These are phyloP conservation scores for Paratinospora sagittata DNA, from an alignment of 164 flowering plant genomes.

Conservation along the genomic window DNA sequence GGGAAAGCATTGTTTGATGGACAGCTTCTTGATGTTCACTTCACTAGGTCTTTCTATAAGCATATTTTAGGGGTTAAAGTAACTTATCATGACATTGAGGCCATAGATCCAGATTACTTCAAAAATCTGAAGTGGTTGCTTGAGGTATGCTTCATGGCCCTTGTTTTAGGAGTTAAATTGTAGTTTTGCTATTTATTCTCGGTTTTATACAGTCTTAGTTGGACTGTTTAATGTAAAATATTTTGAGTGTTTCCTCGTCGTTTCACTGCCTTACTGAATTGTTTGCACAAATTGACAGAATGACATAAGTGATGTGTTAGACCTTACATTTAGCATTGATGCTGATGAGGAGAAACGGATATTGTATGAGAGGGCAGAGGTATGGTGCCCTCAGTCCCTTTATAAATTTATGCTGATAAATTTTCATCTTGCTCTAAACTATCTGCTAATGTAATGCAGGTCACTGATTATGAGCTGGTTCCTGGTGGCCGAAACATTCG, in stretches of 20 bases:
- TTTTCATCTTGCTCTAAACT: background rate
- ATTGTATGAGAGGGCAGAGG: slow-evolving; percentile 83
- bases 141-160: slow-evolving; percentile 47
- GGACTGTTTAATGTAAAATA: background rate
- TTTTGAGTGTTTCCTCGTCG: slow-evolving; percentile 16
- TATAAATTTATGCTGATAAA: background rate
- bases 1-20: slow-evolving; percentile 98
- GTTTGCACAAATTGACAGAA: slow-evolving; percentile 43
- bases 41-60: slow-evolving; percentile 97
- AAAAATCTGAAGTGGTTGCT: slow-evolving; percentile 97
- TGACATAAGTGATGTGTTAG: slow-evolving; percentile 75
- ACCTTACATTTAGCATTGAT: slow-evolving; percentile 95
- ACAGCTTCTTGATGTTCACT: slow-evolving; percentile 93
- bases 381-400: slow-evolving; percentile 16
- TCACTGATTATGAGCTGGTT: slow-evolving; percentile 86
- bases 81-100: slow-evolving; percentile 98
- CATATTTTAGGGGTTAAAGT: slow-evolving; percentile 91
- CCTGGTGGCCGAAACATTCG: slow-evolving; percentile 83
- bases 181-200: background rate
- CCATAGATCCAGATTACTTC: slow-evolving; percentile 94
- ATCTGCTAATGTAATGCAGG: slow-evolving; percentile 36
- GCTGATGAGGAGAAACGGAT: slow-evolving; percentile 97
- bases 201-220: background rate
- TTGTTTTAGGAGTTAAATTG: slow-evolving; percentile 11
- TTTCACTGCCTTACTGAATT: background rate